A percentile compares a stretch with the other conserved stretches of the same genome.
phyloP scores from a whole-genome alignment of 306 rosid genomes.

The Geum urbanum region DNA sequence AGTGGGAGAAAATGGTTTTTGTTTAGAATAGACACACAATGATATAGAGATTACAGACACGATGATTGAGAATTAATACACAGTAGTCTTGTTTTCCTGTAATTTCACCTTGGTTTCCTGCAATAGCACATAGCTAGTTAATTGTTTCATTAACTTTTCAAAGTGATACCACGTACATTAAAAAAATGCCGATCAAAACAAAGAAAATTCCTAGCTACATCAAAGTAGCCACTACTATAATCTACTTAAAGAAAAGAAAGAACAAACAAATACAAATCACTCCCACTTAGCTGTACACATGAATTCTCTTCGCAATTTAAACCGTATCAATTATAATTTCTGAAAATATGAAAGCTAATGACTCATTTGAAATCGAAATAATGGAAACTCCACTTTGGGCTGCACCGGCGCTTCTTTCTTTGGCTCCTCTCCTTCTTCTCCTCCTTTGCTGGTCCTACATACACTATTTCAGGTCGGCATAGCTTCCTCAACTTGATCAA shows the following conservation, averaged over 20 bases:
- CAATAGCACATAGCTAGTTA: neutral
- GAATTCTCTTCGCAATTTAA: neutral
- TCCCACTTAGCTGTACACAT: neutral
- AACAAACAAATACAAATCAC: neutral
- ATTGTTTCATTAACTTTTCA: neutral
- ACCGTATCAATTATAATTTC: neutral
- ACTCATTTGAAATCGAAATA: no score
- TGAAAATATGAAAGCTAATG: neutral
- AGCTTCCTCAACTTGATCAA: constrained; percentile 57
- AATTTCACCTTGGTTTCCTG: no score
- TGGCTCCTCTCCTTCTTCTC: constrained; percentile 33
- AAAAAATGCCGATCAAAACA: neutral
- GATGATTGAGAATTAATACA: neutral
- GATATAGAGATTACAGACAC: constrained; percentile 25
- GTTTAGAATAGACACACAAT: constrained; percentile 24
- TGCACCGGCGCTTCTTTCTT: no score
- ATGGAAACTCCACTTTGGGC: neutral
- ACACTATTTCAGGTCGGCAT: constrained; percentile 40
- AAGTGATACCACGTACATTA: neutral
- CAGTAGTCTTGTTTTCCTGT: neutral
- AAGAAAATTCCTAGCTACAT: neutral
- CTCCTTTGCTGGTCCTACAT: constrained; percentile 71
- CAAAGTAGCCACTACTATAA: neutral
- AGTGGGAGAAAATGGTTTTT: constrained; percentile 43
- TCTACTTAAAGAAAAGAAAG: no score